A percentile compares a stretch with the other conserved stretches of the same genome.
Conservation (phyloP, 306 rosid species). For the Citrullus mucosospermus region DNA sequence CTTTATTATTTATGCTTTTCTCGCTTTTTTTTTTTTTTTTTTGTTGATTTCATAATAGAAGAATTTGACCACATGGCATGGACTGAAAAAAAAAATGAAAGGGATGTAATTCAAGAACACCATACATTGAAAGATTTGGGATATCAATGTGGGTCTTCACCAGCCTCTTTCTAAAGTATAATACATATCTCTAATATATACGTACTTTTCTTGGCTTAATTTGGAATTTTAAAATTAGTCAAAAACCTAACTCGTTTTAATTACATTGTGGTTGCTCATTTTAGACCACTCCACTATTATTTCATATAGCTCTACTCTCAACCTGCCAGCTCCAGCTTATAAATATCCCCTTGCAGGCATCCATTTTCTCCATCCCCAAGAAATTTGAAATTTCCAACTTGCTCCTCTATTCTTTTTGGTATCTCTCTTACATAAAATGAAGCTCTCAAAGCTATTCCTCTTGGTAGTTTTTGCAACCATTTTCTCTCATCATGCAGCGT, state of each 20-base stretch:
- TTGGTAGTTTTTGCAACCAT: neutral
- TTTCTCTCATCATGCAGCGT: neutral
- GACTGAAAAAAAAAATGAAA: no score
- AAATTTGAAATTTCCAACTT: neutral
- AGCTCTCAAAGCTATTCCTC: neutral
- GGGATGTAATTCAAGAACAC: no score
- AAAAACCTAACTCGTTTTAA: constrained; percentile 1
- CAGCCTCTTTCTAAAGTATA: neutral
- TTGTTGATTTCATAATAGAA: no score
- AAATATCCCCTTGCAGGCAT: neutral
- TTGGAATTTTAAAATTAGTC: neutral
- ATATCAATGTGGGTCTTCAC: neutral
- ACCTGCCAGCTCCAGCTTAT: neutral
- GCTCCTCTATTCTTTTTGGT: no score
- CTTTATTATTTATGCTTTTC: no score
- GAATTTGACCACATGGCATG: no score
- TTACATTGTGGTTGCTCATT: neutral
- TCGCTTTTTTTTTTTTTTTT: no score
- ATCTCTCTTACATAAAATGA: neutral
- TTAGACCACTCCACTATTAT: constrained; percentile 10
- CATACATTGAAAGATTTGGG: neutral
- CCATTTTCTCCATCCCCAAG: neutral
- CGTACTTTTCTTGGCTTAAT: neutral
- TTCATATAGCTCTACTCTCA: neutral
- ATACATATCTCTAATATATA: neutral